Evolutionary conservation across 2,329 filamentous ascomycete species (phyloP).

Genomic region (Dendryphion nanum): DNA sequence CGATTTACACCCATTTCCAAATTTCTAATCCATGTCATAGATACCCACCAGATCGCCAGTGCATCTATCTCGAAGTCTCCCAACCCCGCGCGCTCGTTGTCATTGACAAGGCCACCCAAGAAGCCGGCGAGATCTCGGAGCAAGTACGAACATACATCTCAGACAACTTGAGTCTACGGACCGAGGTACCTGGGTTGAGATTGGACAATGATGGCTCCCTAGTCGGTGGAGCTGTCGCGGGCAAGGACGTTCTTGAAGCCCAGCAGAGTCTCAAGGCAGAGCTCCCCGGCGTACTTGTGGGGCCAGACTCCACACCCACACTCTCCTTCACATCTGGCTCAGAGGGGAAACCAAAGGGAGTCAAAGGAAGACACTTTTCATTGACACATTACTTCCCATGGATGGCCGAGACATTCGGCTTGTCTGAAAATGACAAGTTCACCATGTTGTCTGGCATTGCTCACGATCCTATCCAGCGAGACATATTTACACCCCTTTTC

Average conservation of each 20-base stretch:
- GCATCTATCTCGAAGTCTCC: slow-evolving; percentile 79
- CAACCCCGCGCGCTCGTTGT: slow-evolving; percentile 69
- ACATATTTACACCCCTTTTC: slow-evolving; percentile 91
- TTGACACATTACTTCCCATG: slow-evolving; percentile 85
- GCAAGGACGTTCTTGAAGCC: slow-evolving; percentile 64
- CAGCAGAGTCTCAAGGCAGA: slow-evolving; percentile 54
- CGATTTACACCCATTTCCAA: neutral
- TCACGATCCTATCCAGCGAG: slow-evolving; percentile 62
- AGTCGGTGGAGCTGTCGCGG: slow-evolving; percentile 64
- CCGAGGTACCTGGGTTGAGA: slow-evolving; percentile 70
- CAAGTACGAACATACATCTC: slow-evolving; percentile 67
- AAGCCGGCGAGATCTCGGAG: slow-evolving; percentile 62
- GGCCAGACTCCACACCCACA: slow-evolving; percentile 79
- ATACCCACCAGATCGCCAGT: slow-evolving; percentile 78
- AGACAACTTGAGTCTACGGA: slow-evolving; percentile 69
- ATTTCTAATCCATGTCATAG: slow-evolving; percentile 39
- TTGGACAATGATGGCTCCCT: slow-evolving; percentile 71
- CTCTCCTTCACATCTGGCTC: slow-evolving; percentile 63
- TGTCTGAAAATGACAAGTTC: slow-evolving; percentile 71
- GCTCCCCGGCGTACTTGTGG: slow-evolving; percentile 72
- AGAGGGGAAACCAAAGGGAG: slow-evolving; percentile 82
- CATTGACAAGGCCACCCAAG: slow-evolving; percentile 69
- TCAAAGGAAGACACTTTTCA: slow-evolving; percentile 82
- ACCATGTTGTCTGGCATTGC: slow-evolving; percentile 84
- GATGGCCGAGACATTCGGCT: slow-evolving; percentile 83